Evolutionary conservation across 2,329 filamentous ascomycete species (phyloP), one percentile per base, ranked within the genome.

Genomic region (Gyromitra esculenta): DNA sequence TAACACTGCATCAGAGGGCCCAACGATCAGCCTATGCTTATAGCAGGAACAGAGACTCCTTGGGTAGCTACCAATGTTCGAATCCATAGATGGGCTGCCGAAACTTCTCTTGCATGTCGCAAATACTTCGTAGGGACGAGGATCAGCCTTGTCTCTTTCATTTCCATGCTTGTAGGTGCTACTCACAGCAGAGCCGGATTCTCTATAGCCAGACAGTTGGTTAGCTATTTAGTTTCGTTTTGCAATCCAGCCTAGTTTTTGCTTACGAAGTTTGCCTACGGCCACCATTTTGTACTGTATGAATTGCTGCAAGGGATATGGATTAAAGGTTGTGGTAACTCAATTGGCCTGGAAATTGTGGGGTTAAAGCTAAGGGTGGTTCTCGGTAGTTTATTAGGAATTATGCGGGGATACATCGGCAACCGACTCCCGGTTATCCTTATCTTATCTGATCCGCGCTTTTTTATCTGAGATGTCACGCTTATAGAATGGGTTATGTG

Each of bases 101-200:
- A 85, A 98, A 98, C 84, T 94, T 96, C 80, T 97, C 95, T 85
- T 98, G 95, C 79, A 98, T 87, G 82, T 98, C 95, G 85, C 95
- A 98, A 82, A 98, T 89, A 82, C 94, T 97, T 64, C 41, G 15
- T 45, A 31, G 15, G 21, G 39, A 50, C 15, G 25, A n/a, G 31
- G 41, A 50, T 75, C n/a, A 75, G 59, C 31, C 11, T 41, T 39
- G 9, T 25, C 6, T 35, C 45, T 52, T 18, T 31, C 18, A 59
- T 50, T 45, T 2, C 35, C 35, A 15, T 39, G 31, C 59, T 25
- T 41, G 9, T 21, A 56, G 18, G 31, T 39, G n/a, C 37, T 70
- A 69, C 72, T 59, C 43, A 75, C 72, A 75, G 72, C 48, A 75
- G 48, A n/a, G 21, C 66, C 25, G 72, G 72, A 37, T 71, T 75